Evolutionary conservation across 2,329 filamentous ascomycete species (phyloP), one percentile per base, ranked within the genome.

Genomic region (Penicillium sclerotigenum): DNA sequence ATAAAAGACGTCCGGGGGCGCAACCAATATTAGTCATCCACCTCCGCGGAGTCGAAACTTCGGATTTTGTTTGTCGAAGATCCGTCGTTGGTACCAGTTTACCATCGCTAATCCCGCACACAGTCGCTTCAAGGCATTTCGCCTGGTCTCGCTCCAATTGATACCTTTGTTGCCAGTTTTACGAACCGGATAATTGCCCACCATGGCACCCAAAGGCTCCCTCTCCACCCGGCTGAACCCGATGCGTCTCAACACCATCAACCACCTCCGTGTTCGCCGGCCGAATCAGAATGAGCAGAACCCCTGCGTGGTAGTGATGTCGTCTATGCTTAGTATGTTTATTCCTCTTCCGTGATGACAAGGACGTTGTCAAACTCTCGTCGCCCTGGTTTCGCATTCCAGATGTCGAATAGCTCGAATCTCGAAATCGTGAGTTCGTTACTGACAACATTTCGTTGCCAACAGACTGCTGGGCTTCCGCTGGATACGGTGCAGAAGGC

Each of bases 241-340:
- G 29, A 69, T 79, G 58, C 75, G 75, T 59, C 69, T 79, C 45
- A 77, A 79, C 67, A 76, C 76, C 56, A 75, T 79, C 59, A 66
- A 71, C 52, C 71, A 86, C 68, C 80, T 90, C 56, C 83, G 84
- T 65, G 81, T 90, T 47, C 81, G 83, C 62, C 79, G 82, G 63
- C 86, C 87, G 47, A 85, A 88, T 66, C 79, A 82, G 53, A 75
- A 82, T 61, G 80, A 85, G 66, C 74, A 76, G 59, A 88, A 87
- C 69, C 83, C 86, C 52, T 90, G 87, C 68, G 71, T 87, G 47
- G 80, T 81, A 16, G 77, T 86, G 42, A 89, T 90, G 87, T 81
- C 80, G 48, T 82, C 83, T 50, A 83, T 88, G 65, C 73, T 88
- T 66, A 85, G 86, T 88, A 81, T 49, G 79, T 72, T 10, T 5